Percentiles rank a stretch among this genome's conserved stretches.
Evolutionary conservation across 1,284 basidiomycete species (phyloP).

Genomic region (Ceraceosorus guamensis): DNA sequence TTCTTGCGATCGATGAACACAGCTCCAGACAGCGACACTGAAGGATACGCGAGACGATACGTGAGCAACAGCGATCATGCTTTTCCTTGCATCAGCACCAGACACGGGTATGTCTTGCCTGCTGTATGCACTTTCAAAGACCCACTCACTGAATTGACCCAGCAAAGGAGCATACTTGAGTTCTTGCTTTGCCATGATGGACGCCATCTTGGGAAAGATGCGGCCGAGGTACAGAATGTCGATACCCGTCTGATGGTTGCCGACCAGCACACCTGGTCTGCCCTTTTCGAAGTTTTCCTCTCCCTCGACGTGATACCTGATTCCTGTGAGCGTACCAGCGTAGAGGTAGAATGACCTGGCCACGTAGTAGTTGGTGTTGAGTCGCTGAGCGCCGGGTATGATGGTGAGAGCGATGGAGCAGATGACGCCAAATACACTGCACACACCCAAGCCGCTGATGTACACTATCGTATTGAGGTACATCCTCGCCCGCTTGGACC

Average conservation of each 20-base stretch:
- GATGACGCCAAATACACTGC: slow-evolving; percentile 69
- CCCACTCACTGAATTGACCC: slow-evolving; percentile 65
- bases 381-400: slow-evolving; percentile 59
- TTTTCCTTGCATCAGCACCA: too few species aligned
- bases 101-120: background rate
- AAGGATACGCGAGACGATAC: too few species aligned
- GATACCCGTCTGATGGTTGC: slow-evolving; percentile 69
- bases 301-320: slow-evolving; percentile 74
- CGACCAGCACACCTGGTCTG: slow-evolving; percentile 67
- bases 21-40: slow-evolving; percentile 74
- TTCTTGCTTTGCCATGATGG: slow-evolving; percentile 91
- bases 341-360: slow-evolving; percentile 76
- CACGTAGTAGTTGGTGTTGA: slow-evolving; percentile 78
- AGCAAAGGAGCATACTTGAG: slow-evolving; percentile 75
- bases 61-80: too few species aligned
- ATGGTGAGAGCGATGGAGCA: slow-evolving; percentile 65
- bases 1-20: slow-evolving; percentile 89
- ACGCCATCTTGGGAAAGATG: slow-evolving; percentile 72
- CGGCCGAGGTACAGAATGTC: slow-evolving; percentile 63
- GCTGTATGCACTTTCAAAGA: background rate
- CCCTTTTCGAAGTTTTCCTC: slow-evolving; percentile 64
- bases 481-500: slow-evolving; percentile 29
- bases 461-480: slow-evolving; percentile 55
- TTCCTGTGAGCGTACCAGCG: slow-evolving; percentile 61
- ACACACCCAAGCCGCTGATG: slow-evolving; percentile 64